Base-by-base conservation (phyloP, 2,329 filamentous ascomycete genomes). In the Colletotrichum sp. region DNA sequence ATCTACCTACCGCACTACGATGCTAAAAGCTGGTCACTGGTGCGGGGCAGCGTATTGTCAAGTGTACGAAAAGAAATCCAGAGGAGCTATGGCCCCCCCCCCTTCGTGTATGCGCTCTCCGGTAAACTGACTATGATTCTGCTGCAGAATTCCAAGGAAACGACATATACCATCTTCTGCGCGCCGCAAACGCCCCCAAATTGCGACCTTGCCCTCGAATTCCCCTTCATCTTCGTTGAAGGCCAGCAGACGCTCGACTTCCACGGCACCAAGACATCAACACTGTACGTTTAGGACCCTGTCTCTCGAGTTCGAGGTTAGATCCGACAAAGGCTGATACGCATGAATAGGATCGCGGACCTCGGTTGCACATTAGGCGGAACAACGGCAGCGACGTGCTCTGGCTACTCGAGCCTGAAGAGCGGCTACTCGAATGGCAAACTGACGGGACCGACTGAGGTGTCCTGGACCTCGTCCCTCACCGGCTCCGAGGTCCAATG, bases 91-190 rank as follows among this genome's bases (percentile, higher is more conserved):
- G 36, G 7, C 18, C 18, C 14, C 9, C 9, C 9, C 30, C 28
- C 18, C n/a, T 28, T 9, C 32, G 12, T 28, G 6, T 58, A 38
- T 13, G 30, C 64, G 61, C 68, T 5, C 7, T 36, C 55, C 13
- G n/a, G 48, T 26, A 38, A 28, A 55, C 75, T 77, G 28, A 77
- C 71, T 28, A 16, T 48, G 13, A 21, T 30, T 14, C n/a, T 30
- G 10, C 28, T 66, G 38, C 77, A 87, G 86, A 81, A 88, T 73
- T 77, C 80, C 55, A 78, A 79, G 30, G 81, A 84, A 74, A 89
- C 87, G 18, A 85, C 86, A 28, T 89, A 87, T 76, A 89, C 87
- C 72, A 86, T 89, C 55, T 89, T 89, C 78, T 89, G 87, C 75
- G 84, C 84, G 12, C 82, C 85, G 34, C 80, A 85, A 70, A 82